A percentile compares a stretch with the other conserved stretches of the same genome.
phyloP scores from a whole-genome alignment of 2,329 filamentous ascomycete genomes.

The Macroventuria anomochaeta region DNA sequence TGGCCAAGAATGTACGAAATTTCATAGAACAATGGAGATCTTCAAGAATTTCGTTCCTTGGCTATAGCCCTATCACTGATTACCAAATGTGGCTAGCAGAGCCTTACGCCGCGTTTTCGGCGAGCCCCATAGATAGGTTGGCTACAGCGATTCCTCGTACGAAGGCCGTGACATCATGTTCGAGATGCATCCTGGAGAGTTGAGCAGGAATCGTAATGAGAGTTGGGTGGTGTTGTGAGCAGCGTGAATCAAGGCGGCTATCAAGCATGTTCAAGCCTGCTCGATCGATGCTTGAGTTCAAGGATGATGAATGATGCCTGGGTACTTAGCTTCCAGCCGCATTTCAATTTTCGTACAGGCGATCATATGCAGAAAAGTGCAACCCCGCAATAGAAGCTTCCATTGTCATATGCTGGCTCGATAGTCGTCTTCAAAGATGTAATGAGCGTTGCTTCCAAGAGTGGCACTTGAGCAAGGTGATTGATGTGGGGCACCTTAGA shows the following conservation, averaged over 20 bases:
- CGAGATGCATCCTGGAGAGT: not conserved
- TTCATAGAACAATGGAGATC: not conserved
- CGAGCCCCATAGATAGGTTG: not conserved
- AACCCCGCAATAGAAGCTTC: no score
- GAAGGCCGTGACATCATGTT: not conserved
- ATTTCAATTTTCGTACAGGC: no score
- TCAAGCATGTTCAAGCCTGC: no score
- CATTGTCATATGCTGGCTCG: not conserved
- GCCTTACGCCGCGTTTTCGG: not conserved
- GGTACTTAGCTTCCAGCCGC: no score
- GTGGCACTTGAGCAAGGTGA: no score
- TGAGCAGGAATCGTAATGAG: not conserved
- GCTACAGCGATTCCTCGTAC: not conserved
- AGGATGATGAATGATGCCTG: no score
- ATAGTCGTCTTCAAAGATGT: not conserved
- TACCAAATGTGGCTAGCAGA: not conserved
- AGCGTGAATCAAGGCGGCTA: no score
- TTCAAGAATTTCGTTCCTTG: not conserved
- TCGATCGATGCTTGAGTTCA: no score
- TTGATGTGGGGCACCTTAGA: no score
- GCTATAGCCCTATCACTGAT: conserved; percentile 1
- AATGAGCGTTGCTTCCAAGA: no score
- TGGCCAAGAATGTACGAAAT: not conserved
- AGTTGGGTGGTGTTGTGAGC: no score
- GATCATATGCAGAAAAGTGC: no score